These are phyloP conservation scores for Naegleria lovaniensis DNA, from an alignment of 208 protist genomes.

Conservation along the genomic window DNA sequence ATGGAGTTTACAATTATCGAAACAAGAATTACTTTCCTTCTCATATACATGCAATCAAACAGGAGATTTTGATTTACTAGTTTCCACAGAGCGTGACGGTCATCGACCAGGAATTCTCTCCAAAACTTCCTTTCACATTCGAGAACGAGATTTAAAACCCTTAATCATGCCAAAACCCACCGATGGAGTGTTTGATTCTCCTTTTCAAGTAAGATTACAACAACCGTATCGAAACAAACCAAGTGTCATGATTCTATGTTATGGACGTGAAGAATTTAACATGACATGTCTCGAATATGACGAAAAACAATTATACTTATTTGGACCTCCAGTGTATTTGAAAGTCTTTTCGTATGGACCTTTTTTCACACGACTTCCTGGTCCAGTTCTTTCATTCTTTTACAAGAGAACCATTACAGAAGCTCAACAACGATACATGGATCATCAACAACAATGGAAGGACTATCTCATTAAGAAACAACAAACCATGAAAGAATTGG, in stretches of 20 bases:
- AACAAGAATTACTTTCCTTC: not conserved
- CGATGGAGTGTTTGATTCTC: not conserved
- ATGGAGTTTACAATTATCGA: not conserved
- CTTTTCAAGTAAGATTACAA: not conserved
- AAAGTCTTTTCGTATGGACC: not conserved
- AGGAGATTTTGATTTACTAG: not conserved
- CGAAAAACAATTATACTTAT: not conserved
- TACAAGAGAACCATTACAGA: not conserved
- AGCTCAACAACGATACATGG: not conserved
- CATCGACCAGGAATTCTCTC: not conserved
- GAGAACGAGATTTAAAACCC: not conserved
- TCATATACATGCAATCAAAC: not conserved
- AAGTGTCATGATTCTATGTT: not conserved
- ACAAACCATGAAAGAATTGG: not conserved
- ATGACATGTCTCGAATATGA: not conserved
- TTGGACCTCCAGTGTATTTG: not conserved
- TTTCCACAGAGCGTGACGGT: not conserved
- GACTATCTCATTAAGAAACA: not conserved
- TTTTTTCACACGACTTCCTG: not conserved
- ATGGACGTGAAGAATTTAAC: not conserved
- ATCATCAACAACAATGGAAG: not conserved
- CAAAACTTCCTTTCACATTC: not conserved
- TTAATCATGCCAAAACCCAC: not conserved
- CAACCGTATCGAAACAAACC: not conserved
- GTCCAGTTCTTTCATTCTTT: not conserved